These are phyloP conservation scores for Phellopilus nigrolimitatus DNA, from an alignment of 1,284 basidiomycete species.

Conservation along the genomic window DNA sequence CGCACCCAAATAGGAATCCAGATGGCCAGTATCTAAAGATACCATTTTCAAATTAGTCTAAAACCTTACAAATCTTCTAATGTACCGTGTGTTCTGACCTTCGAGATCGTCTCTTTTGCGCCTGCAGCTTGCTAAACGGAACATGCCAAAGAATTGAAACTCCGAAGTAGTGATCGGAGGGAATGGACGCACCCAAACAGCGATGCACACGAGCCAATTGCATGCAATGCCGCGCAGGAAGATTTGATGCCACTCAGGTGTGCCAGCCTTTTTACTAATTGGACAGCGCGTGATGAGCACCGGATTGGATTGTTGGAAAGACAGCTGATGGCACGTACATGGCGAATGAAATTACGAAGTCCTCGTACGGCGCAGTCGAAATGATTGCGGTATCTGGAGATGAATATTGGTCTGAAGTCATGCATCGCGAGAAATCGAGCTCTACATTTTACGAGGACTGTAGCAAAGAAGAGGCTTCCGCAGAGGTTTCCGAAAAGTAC, in stretches of 20 bases:
- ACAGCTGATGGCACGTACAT: conserved; percentile 37
- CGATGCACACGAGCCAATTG: conserved; percentile 76
- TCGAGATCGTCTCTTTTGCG: conserved; percentile 67
- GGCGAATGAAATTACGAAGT: conserved; percentile 48
- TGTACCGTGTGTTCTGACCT: conserved; percentile 36
- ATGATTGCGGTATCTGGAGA: conserved; percentile 51
- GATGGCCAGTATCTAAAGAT: conserved; percentile 49
- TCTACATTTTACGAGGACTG: conserved; percentile 59
- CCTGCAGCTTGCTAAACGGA: conserved; percentile 60
- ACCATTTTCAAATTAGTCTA: neutral
- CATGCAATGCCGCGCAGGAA: conserved; percentile 75
- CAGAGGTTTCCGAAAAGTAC: conserved; percentile 68
- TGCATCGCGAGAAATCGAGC: neutral
- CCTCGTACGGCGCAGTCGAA: conserved; percentile 51
- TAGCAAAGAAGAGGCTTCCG: conserved; percentile 69
- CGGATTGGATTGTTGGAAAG: neutral
- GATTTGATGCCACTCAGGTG: conserved; percentile 69
- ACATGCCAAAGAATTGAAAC: neutral
- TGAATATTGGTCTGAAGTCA: neutral
- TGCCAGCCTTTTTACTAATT: conserved; percentile 53
- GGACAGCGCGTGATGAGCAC: neutral
- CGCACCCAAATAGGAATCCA: conserved; percentile 76
- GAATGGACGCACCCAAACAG: conserved; percentile 57
- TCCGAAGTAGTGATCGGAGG: neutral
- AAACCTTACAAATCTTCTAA: neutral